phyloP scores from a whole-genome alignment of 225 moss, liverwort and hornwort genomes.

The Sphagnum contortum region DNA sequence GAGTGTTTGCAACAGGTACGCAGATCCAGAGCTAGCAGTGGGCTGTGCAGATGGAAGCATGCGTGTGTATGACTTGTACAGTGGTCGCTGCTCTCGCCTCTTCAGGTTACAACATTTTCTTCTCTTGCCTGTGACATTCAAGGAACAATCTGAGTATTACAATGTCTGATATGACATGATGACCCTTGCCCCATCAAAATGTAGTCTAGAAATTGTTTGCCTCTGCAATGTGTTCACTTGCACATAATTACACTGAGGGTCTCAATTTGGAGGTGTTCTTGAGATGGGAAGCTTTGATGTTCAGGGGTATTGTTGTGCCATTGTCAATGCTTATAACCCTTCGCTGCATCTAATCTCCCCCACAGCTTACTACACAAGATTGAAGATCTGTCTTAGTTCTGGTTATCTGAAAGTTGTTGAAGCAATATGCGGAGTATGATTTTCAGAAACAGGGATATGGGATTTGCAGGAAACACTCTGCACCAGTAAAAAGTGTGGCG shows the following conservation, averaged over 20 bases:
- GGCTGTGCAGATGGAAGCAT: conserved; percentile 76
- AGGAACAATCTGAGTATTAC: not conserved
- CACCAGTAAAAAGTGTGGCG: conserved; percentile 58
- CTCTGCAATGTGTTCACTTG: not conserved
- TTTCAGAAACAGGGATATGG: not conserved
- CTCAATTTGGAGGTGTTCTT: not conserved
- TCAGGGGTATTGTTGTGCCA: too few relatives aligned
- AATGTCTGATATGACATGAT: too few relatives aligned
- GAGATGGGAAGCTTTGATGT: too few relatives aligned
- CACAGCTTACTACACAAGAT: too few relatives aligned
- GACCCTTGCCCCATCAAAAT: too few relatives aligned
- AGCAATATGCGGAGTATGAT: not conserved
- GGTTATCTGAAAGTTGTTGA: too few relatives aligned
- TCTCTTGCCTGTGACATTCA: not conserved
- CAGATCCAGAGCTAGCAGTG: conserved; percentile 66
- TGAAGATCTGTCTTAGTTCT: too few relatives aligned
- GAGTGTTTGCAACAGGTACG: conserved; percentile 34
- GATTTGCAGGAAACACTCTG: conserved; percentile 58
- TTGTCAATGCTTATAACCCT: too few relatives aligned
- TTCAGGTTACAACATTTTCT: conserved; percentile 40
- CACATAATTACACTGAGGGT: not conserved
- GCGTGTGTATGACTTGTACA: conserved; percentile 64
- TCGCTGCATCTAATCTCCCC: too few relatives aligned
- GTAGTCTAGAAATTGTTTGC: not conserved
- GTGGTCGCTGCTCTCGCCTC: conserved; percentile 78